phyloP scores from a whole-genome alignment of 768 basidiomycete genomes.

The Pisolithus tinctorius region DNA sequence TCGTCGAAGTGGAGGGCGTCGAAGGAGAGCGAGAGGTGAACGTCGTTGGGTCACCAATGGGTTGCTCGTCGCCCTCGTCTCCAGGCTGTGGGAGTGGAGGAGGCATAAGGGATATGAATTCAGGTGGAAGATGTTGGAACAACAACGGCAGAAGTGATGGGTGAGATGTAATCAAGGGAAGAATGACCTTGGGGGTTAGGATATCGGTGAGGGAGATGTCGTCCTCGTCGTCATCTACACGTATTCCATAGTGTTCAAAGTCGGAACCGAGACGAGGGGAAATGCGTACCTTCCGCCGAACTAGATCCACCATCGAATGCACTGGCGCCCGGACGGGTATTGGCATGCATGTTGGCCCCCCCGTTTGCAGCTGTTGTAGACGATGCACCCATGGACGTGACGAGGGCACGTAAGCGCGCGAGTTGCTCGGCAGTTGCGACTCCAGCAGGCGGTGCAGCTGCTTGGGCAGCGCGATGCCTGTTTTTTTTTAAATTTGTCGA shows the following conservation, averaged over 20 bases:
- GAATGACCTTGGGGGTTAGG: conserved; percentile 65
- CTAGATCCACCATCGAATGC: background rate
- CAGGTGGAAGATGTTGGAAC: conserved; percentile 78
- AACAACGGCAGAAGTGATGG: conserved; percentile 64
- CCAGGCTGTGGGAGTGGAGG: too few relatives aligned
- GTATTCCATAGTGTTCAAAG: conserved; percentile 4
- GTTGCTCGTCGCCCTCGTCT: too few relatives aligned
- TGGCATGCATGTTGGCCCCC: conserved; percentile 9
- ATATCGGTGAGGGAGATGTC: conserved; percentile 62
- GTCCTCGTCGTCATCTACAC: conserved; percentile 41
- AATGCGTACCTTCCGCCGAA: too few relatives aligned
- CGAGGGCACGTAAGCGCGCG: conserved; percentile 49
- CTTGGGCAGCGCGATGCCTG: background rate
- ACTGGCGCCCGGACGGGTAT: conserved; percentile 10
- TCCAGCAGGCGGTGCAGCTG: conserved; percentile 7
- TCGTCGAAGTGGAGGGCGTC: conserved; percentile 43
- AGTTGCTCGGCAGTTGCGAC: conserved; percentile 56
- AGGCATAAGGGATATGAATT: conserved; percentile 15
- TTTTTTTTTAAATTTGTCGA: too few relatives aligned
- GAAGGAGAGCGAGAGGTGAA: too few relatives aligned
- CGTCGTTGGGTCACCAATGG: too few relatives aligned
- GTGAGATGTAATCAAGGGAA: conserved; percentile 62
- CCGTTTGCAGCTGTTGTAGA: too few relatives aligned
- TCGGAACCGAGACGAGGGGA: background rate
- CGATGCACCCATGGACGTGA: conserved; percentile 34